Evolutionary conservation across 306 rosid genomes (phyloP).

Genomic region (Dalbergia cultrata): DNA sequence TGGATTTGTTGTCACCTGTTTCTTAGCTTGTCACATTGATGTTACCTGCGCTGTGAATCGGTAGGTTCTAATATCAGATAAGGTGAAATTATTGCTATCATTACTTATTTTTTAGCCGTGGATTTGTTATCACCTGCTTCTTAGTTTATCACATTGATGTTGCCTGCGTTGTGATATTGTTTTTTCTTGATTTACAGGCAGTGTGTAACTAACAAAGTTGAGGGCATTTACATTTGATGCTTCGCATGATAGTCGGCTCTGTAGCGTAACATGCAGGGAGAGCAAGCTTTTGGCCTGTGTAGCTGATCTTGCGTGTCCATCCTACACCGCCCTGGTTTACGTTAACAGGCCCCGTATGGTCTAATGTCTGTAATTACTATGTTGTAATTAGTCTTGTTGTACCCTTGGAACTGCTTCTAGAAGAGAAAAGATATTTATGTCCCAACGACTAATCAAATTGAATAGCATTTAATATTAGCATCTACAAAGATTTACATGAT

Average conservation of each 20-base stretch:
- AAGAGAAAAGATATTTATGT: constrained; percentile 30
- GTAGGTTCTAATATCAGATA: constrained; percentile 17
- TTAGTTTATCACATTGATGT: neutral
- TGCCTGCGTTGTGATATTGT: constrained; percentile 35
- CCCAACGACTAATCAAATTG: constrained; percentile 32
- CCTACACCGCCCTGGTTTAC: constrained; percentile 38
- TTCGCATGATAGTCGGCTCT: constrained; percentile 43
- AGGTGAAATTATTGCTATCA: constrained; percentile 29
- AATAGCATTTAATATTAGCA: constrained; percentile 20
- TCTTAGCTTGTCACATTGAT: constrained; percentile 16
- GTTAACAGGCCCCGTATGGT: constrained; percentile 40
- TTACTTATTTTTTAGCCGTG: constrained; percentile 27
- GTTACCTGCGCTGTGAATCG: constrained; percentile 27
- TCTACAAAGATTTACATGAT: neutral
- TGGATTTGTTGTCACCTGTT: constrained; percentile 46
- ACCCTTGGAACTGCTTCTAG: constrained; percentile 35
- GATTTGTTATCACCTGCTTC: constrained; percentile 49
- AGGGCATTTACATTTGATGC: constrained; percentile 33
- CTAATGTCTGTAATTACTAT: constrained; percentile 49
- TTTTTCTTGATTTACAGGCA: constrained; percentile 63
- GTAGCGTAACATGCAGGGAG: constrained; percentile 45
- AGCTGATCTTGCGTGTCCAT: constrained; percentile 40
- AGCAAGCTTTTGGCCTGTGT: constrained; percentile 35
- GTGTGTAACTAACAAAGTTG: constrained; percentile 63
- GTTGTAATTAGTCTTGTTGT: constrained; percentile 43